phyloP scores from a whole-genome alignment of 2,329 filamentous ascomycete species.

The Diaporthe capsici region DNA sequence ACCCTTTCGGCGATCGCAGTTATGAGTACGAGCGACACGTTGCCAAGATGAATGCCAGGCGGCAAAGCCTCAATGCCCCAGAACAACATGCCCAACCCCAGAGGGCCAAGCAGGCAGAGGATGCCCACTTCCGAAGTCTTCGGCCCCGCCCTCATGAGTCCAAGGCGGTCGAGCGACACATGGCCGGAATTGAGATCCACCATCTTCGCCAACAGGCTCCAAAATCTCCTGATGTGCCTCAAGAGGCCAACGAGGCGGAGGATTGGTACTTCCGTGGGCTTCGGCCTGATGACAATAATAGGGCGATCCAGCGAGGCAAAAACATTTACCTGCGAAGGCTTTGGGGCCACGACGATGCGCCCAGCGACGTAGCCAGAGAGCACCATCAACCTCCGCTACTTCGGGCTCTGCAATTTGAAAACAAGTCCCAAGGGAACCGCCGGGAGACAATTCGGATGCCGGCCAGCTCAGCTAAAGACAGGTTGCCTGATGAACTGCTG shows the following conservation, averaged over 20 bases:
- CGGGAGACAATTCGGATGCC: not conserved
- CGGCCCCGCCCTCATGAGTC: not conserved
- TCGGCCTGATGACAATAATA: not conserved
- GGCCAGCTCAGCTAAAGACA: not conserved
- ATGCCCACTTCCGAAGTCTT: not conserved
- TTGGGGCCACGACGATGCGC: not conserved
- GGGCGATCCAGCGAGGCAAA: not conserved
- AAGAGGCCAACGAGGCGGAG: not conserved
- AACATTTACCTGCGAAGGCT: not conserved
- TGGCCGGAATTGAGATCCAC: not conserved
- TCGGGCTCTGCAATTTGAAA: not conserved
- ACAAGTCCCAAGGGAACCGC: not conserved
- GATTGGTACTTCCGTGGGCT: not conserved
- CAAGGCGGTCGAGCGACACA: not conserved
- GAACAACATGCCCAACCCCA: not conserved
- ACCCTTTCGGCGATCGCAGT: not conserved
- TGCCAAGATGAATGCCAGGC: not conserved
- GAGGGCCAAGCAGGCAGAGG: not conserved
- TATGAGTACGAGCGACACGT: not conserved
- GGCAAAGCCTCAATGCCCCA: not conserved
- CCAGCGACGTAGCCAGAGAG: not conserved
- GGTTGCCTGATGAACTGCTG: not conserved
- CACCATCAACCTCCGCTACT: not conserved
- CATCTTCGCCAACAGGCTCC: not conserved
- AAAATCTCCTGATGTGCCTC: not conserved